phyloP scores from a whole-genome alignment of 176 grass and related monocot genomes.

The Calamus simplicifolius region DNA sequence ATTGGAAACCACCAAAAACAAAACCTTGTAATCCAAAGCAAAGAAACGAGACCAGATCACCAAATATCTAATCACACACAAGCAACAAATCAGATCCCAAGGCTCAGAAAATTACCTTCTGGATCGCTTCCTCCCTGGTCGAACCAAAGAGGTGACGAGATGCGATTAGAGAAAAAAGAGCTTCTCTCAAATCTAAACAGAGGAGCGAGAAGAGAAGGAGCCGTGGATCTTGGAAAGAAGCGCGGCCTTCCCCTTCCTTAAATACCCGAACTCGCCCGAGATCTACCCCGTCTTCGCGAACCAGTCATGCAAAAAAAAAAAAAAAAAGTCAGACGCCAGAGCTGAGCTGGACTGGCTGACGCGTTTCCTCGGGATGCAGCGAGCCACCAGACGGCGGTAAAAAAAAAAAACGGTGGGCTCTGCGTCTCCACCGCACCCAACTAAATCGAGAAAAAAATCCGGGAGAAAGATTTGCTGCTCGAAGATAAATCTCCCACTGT shows the following conservation, averaged over 20 bases:
- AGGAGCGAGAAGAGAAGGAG: too few relatives aligned
- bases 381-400: neutral
- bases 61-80: neutral
- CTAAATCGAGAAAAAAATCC: neutral
- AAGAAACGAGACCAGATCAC: neutral
- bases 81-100: neutral
- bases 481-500: too few relatives aligned
- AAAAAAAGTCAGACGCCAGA: neutral
- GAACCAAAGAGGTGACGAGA: neutral
- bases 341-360: neutral
- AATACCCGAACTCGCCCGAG: conserved; percentile 1
- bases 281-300: neutral
- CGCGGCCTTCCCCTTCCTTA: neutral
- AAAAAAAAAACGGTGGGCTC: too few relatives aligned
- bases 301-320: neutral
- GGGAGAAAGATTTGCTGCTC: neutral
- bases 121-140: neutral
- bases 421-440: too few relatives aligned
- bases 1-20: too few relatives aligned
- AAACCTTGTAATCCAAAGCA: too few relatives aligned
- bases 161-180: neutral
- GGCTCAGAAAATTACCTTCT: neutral
- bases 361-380: neutral
- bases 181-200: too few relatives aligned
- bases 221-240: neutral